These are phyloP conservation scores for Sedum album DNA, from an alignment of 164 flowering plant genomes.

Conservation along the genomic window DNA sequence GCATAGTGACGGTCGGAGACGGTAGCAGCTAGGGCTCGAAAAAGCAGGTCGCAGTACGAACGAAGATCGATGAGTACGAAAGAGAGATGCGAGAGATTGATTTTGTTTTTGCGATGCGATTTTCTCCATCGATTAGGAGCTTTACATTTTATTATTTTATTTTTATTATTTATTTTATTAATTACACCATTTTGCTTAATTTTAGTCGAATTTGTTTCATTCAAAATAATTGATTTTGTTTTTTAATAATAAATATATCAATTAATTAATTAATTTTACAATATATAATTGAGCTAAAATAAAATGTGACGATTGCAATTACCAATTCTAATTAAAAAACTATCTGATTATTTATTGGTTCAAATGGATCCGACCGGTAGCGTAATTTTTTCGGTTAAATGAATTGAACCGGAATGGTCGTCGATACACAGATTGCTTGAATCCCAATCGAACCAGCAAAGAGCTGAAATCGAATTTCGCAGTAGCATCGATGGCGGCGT, in stretches of 20 bases:
- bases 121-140: not conserved
- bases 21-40: not conserved
- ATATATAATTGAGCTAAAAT: too few species aligned
- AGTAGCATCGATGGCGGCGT: not conserved
- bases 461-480: not conserved
- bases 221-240: too few species aligned
- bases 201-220: too few species aligned
- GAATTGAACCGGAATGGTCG: not conserved
- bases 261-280: too few species aligned
- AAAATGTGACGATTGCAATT: too few species aligned
- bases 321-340: too few species aligned
- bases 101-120: not conserved
- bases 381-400: not conserved
- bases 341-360: not conserved
- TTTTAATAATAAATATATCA: too few species aligned
- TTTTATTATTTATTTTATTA: too few species aligned
- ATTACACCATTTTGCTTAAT: too few species aligned
- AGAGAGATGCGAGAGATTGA: not conserved
- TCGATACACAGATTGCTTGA: not conserved
- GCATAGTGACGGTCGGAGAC: conserved; percentile 3
- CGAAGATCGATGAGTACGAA: conserved; percentile 1
- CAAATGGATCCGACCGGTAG: not conserved
- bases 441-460: not conserved
- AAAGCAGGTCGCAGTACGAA: not conserved
- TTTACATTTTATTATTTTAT: too few species aligned